Evolutionary conservation across 1,139 yeast genomes (phyloP).

Genomic region (Yamadazyma songkhlaensis): DNA sequence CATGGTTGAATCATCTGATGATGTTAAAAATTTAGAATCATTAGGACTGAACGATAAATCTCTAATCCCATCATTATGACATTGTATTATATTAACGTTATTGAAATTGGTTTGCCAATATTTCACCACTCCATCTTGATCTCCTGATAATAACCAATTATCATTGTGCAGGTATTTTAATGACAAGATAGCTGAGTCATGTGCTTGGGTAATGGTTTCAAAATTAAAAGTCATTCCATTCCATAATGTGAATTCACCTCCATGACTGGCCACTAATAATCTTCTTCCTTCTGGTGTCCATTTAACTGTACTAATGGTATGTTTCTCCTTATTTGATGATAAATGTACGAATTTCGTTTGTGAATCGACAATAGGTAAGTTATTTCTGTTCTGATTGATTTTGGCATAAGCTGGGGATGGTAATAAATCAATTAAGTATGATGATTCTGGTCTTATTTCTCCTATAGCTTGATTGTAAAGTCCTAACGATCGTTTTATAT

Average conservation of each 20-base stretch:
- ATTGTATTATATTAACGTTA: slow-evolving; percentile 82
- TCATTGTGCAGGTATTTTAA: slow-evolving; percentile 84
- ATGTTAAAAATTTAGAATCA: slow-evolving; percentile 86
- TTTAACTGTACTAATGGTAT: slow-evolving; percentile 83
- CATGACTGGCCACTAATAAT: slow-evolving; percentile 82
- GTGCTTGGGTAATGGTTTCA: slow-evolving; percentile 98
- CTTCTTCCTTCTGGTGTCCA: slow-evolving; percentile 98
- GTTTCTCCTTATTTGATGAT: slow-evolving; percentile 86
- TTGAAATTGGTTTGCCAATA: slow-evolving; percentile 98
- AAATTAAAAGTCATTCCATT: slow-evolving; percentile 93
- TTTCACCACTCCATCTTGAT: slow-evolving; percentile 85
- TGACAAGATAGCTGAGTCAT: slow-evolving; percentile 83
- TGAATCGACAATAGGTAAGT: slow-evolving; percentile 53
- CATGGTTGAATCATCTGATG: slow-evolving; percentile 85
- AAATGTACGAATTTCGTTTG: slow-evolving; percentile 87
- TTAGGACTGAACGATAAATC: slow-evolving; percentile 89
- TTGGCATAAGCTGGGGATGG: slow-evolving; percentile 66
- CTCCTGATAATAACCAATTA: slow-evolving; percentile 93
- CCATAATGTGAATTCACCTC: slow-evolving; percentile 97
- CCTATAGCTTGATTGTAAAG: slow-evolving; percentile 48
- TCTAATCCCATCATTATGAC: slow-evolving; percentile 78
- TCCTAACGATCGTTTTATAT: slow-evolving; percentile 58
- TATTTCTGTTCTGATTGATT: slow-evolving; percentile 27
- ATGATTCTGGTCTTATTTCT: slow-evolving; percentile 70
- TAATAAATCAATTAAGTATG: slow-evolving; percentile 66